Evolutionary conservation across 2,329 filamentous ascomycete species (phyloP), one percentile per base, ranked within the genome.

Genomic region (Coleophoma cylindrospora): DNA sequence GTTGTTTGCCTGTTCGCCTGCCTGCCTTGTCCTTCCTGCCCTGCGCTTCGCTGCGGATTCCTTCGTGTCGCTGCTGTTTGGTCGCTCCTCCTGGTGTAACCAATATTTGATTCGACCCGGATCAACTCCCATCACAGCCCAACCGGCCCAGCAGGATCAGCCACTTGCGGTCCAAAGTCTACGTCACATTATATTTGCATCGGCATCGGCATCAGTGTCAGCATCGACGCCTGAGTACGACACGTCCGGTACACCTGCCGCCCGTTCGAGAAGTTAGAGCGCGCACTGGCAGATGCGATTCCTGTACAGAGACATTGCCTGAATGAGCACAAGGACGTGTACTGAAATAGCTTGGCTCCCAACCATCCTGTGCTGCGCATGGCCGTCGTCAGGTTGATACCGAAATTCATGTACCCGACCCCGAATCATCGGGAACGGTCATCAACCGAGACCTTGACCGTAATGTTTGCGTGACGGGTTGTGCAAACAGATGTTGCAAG

Each of bases 111-210:
- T 38, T 38, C 36, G 36, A 9, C 14, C 19, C 34, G 49, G 53
- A 55, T 57, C 48, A 44, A 57, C 53, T 50, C 55, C 49, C 52
- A 54, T 57, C 46, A 44, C 44, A 36, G 34, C 34, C 43, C 14
- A 21, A 40, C 33, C 17, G 40, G 34, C 40, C 34, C 38, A 36
- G 50, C 48, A 32, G 53, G 51, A 44, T 53, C 54, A 56, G 17
- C 49, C 47, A 45, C 56, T 38, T 50, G 47, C 41, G 55, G 53
- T 55, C 54, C 47, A 45, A 59, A 53, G 2, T 22, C 51, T 55
- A 54, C 54, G 55, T 58, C 55, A 60, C 51, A 49, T 52, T 52
- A 14, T 27, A 40, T 48, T 43, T 45, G 47, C 41, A 47, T 52
- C 53, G 52, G 49, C 47, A 37, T 37, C 34, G 34, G 19, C 19